Conservation (phyloP, 2,329 filamentous ascomycete species). For the Xylariaceae sp. region DNA sequence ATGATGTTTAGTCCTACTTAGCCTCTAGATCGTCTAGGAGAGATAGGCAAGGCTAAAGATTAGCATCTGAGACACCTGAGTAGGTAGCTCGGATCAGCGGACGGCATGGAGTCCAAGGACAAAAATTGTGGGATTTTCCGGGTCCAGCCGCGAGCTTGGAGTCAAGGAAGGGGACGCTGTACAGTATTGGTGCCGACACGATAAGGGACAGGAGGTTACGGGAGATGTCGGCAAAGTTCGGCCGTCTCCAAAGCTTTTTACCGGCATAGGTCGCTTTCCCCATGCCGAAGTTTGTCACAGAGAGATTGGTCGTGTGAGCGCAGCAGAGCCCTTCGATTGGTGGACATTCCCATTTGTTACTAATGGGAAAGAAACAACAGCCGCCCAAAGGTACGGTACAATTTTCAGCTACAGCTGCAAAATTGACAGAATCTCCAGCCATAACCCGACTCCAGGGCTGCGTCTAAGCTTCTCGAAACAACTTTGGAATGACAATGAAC, state of each 20-base stretch:
- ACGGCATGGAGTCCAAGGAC: too few species aligned
- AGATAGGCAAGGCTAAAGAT: not conserved
- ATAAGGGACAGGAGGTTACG: constrained; percentile 9
- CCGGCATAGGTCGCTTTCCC: constrained; percentile 21
- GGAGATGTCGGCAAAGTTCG: constrained; percentile 27
- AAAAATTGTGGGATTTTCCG: constrained; percentile 34
- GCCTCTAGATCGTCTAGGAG: not conserved
- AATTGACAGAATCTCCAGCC: too few species aligned
- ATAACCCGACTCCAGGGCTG: too few species aligned
- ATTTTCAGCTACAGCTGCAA: too few species aligned
- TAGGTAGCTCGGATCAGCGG: constrained; percentile 16
- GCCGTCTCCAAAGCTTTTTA: constrained; percentile 10
- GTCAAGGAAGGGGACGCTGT: too few species aligned
- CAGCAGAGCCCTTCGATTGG: constrained; percentile 6
- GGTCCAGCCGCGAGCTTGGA: too few species aligned
- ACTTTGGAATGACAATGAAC: too few species aligned
- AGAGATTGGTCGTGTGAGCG: constrained; percentile 12
- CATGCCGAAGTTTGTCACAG: constrained; percentile 4
- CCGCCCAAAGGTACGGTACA: not conserved
- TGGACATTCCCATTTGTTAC: constrained; percentile 6
- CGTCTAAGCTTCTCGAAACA: too few species aligned
- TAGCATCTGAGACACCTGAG: too few species aligned
- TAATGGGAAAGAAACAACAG: not conserved
- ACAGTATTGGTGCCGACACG: constrained; percentile 19
- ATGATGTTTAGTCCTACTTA: constrained; percentile 5